Evolutionary conservation across 306 rosid genomes (phyloP), one percentile per base, ranked within the genome.

Genomic region (Fragaria iinumae): DNA sequence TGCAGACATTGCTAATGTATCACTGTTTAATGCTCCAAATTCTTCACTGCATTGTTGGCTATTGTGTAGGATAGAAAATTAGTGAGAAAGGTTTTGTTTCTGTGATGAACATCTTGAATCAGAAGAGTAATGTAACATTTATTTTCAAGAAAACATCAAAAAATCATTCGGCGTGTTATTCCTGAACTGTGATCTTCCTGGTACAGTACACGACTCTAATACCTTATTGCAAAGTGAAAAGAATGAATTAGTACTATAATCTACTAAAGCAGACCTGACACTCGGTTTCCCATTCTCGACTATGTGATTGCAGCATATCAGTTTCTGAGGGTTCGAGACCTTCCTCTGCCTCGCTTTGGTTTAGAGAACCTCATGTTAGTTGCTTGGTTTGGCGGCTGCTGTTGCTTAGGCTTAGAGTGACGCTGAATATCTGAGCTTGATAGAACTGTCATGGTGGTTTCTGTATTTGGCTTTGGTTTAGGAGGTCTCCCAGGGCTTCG

Each of bases 401-500:
- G 23, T 52, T 52, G 57, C 8, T 50, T 16, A 17, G 55, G n/a
- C 8, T 50, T 16, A 50, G n/a, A 50, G 20, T 50, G 55, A 50
- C 14, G 60, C 62, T 8, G 32, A 57, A 57, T 3, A 2, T 23
- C 34, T 56, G 63, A 56, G 13, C 29, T 56, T 56, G 32, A 56
- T 13, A 56, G 11, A 56, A 21, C 14, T 8, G 63, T 11, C 63
- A 56, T 1, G 14, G 59, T 1, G 14, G 59, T 69, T 5, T 73
- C 50, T 72, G 67, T 11, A 6, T 36, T 8, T 8, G 11, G 43
- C 20, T 53, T 44, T 62, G 72, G 21, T 23, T 14, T 47, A 18
- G 63, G 52, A 79, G 64, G 75, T 45, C 57, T 72, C 38, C 74
- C 80, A 34, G 29, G 65, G 57, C 67, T 71, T 59, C 56, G 72